Conservation (phyloP, 2,329 filamentous ascomycete species). For the Ophiostoma sp. region DNA sequence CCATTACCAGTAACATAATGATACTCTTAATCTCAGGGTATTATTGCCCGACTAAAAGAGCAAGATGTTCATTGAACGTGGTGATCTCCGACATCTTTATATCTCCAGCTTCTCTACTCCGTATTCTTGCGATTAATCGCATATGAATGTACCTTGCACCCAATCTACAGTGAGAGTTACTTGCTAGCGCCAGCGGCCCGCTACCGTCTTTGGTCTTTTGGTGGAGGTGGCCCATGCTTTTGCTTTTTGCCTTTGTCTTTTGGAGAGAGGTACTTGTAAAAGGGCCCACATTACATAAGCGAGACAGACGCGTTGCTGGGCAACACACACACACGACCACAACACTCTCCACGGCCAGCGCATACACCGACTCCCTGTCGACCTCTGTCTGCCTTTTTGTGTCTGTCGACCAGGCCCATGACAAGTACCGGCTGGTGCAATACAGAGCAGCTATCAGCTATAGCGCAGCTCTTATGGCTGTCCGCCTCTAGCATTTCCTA, state of each 20-base stretch:
- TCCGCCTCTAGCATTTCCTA: not conserved
- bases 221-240: not conserved
- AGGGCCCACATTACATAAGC: not conserved
- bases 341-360: not conserved
- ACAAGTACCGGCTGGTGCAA: not conserved
- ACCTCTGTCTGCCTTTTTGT: not conserved
- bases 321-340: not conserved
- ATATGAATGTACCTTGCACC: not conserved
- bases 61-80: not conserved
- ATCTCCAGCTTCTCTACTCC: not conserved
- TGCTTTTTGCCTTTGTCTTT: not conserved
- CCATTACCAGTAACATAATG: not conserved
- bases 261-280: not conserved
- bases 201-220: not conserved
- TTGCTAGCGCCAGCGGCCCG: conserved; percentile 3
- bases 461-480: not conserved
- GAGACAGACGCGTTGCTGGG: not conserved
- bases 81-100: not conserved
- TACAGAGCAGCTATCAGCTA: not conserved
- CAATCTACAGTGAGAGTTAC: not conserved
- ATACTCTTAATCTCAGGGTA: not conserved
- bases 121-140: not conserved
- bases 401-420: not conserved
- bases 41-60: not conserved
- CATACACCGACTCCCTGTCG: conserved; percentile 1